Evolutionary conservation across 768 basidiomycete species (phyloP).

Genomic region (Podaxis sp.): DNA sequence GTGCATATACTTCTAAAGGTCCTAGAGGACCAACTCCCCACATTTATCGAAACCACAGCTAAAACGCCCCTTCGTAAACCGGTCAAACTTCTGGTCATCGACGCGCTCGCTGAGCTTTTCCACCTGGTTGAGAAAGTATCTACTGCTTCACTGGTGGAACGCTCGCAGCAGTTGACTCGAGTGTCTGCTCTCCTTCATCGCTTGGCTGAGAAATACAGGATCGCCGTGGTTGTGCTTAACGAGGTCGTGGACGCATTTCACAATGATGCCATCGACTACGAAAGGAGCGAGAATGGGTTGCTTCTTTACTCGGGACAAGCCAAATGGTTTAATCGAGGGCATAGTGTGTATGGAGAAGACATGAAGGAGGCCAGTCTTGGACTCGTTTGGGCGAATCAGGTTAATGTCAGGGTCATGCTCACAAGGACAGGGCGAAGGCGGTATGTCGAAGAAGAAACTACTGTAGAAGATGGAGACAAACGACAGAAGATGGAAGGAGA

Average conservation of each 20-base stretch:
- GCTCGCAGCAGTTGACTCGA: constrained; percentile 66
- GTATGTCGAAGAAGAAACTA: constrained; percentile 40
- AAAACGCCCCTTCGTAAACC: constrained; percentile 42
- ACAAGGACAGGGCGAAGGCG: constrained; percentile 70
- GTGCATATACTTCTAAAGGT: constrained; percentile 54
- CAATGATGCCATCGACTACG: constrained; percentile 22
- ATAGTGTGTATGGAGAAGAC: constrained; percentile 54
- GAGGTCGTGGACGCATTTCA: constrained; percentile 84
- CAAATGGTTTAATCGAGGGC: constrained; percentile 70
- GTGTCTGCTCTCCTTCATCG: constrained; percentile 70
- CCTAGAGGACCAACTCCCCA: constrained; percentile 52
- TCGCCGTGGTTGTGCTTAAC: constrained; percentile 85
- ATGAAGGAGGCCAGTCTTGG: constrained; percentile 83
- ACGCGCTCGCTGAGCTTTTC: constrained; percentile 86
- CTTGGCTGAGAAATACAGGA: constrained; percentile 57
- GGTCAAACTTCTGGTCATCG: constrained; percentile 79
- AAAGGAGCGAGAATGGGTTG: constrained; percentile 27
- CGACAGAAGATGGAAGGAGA: constrained; percentile 15
- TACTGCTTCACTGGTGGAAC: constrained; percentile 62
- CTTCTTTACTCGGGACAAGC: constrained; percentile 72
- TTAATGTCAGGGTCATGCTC: constrained; percentile 84
- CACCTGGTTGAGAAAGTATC: constrained; percentile 60
- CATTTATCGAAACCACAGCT: constrained; percentile 39
- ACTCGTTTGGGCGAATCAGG: constrained; percentile 90
- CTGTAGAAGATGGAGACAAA: constrained; percentile 22